These are phyloP conservation scores for Sungouiozyma intestinalis DNA, from an alignment of 805 yeast species.

Conservation along the genomic window DNA sequence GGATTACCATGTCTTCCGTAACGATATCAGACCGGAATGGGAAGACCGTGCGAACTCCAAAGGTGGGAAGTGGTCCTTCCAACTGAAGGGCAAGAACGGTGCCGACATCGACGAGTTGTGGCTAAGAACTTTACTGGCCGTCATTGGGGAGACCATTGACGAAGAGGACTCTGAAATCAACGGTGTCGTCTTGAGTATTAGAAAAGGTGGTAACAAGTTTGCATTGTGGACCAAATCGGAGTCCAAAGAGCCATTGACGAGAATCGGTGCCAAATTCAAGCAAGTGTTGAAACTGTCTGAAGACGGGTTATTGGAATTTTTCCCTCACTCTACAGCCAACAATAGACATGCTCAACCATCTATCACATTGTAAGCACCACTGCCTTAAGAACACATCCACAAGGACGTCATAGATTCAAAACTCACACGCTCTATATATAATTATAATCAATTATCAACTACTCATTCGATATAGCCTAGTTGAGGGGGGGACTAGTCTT, in stretches of 20 bases:
- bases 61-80: slow-evolving; percentile 93
- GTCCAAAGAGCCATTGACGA: slow-evolving; percentile 49
- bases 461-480: too few relatives aligned
- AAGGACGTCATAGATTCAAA: not conserved
- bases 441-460: too few relatives aligned
- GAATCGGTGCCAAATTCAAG: slow-evolving; percentile 82
- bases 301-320: slow-evolving; percentile 70
- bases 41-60: slow-evolving; percentile 78
- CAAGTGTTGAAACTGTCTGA: slow-evolving; percentile 68
- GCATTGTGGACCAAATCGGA: slow-evolving; percentile 90
- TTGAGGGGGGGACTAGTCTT: too few relatives aligned
- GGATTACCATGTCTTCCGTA: slow-evolving; percentile 91
- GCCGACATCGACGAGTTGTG: slow-evolving; percentile 77
- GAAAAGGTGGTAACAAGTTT: slow-evolving; percentile 72
- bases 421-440: too few relatives aligned
- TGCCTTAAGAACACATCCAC: not conserved
- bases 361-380: slow-evolving; percentile 24
- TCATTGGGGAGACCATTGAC: slow-evolving; percentile 91
- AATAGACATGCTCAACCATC: slow-evolving; percentile 27
- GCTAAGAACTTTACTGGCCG: slow-evolving; percentile 80
- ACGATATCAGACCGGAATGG: slow-evolving; percentile 96
- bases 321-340: slow-evolving; percentile 27
- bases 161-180: slow-evolving; percentile 78
- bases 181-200: slow-evolving; percentile 85
- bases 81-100: slow-evolving; percentile 47